These are phyloP conservation scores for Termitomyces sp. DNA, from an alignment of 768 basidiomycete species.

Conservation along the genomic window DNA sequence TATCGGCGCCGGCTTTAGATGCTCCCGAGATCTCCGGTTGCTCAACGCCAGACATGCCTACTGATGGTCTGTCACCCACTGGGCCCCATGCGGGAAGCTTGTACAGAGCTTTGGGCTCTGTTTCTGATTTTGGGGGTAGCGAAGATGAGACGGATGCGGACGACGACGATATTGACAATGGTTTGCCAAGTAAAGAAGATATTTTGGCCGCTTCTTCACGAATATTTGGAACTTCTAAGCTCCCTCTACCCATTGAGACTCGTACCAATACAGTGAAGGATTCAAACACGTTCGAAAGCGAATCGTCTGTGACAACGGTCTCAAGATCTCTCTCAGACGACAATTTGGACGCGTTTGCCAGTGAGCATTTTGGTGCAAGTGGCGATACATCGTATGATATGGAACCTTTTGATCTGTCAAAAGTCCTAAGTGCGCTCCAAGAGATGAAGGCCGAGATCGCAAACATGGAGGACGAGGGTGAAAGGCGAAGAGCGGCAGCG, in stretches of 20 bases:
- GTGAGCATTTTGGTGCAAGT: not conserved
- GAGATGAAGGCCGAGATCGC: slow-evolving; percentile 73
- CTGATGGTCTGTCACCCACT: slow-evolving; percentile 14
- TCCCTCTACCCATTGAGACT: not conserved
- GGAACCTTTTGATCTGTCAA: slow-evolving; percentile 55
- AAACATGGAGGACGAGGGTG: slow-evolving; percentile 55
- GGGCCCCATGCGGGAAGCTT: slow-evolving; percentile 17
- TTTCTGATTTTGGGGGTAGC: slow-evolving; percentile 51
- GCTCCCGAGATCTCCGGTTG: slow-evolving; percentile 19
- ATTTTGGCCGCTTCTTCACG: slow-evolving; percentile 41
- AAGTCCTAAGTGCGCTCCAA: slow-evolving; percentile 55
- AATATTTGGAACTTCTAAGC: slow-evolving; percentile 38
- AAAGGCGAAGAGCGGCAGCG: slow-evolving; percentile 65
- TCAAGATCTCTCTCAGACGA: not conserved
- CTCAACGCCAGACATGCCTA: slow-evolving; percentile 16
- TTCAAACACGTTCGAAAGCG: not conserved
- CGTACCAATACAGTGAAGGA: not conserved
- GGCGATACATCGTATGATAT: slow-evolving; percentile 24
- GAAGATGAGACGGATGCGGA: slow-evolving; percentile 26
- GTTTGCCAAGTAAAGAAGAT: slow-evolving; percentile 43
- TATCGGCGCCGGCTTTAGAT: slow-evolving; percentile 45
- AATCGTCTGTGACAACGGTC: not conserved
- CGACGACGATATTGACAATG: slow-evolving; percentile 21
- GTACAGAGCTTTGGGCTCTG: slow-evolving; percentile 53
- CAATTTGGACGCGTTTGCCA: slow-evolving; percentile 1